These are phyloP conservation scores for Niebla homalea DNA, from an alignment of 495 filamentous ascomycete species.

Conservation along the genomic window DNA sequence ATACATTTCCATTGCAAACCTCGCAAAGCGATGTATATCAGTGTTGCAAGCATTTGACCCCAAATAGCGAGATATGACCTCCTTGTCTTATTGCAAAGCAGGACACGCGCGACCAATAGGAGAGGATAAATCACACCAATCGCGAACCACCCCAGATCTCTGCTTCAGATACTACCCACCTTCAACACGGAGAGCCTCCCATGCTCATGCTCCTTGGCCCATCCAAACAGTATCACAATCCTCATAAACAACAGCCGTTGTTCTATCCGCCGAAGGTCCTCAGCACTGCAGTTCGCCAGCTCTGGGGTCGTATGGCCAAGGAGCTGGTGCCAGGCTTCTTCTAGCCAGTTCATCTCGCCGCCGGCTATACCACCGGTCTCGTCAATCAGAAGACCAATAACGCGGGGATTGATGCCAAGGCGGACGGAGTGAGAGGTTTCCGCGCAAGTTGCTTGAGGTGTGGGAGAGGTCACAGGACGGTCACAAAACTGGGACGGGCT, in stretches of 20 bases:
- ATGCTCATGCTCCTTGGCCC: slow-evolving; percentile 8
- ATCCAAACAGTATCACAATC: slow-evolving; percentile 17
- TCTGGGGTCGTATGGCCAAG: slow-evolving; percentile 17
- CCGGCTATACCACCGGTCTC: slow-evolving; percentile 15
- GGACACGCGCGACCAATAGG: too few relatives aligned
- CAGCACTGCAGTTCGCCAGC: slow-evolving; percentile 6
- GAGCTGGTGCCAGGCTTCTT: slow-evolving; percentile 19
- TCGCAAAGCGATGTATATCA: too few relatives aligned
- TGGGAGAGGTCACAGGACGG: slow-evolving; percentile 24
- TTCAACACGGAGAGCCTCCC: slow-evolving; percentile 13
- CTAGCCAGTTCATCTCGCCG: slow-evolving; percentile 17
- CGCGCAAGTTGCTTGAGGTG: slow-evolving; percentile 31
- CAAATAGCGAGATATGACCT: too few relatives aligned
- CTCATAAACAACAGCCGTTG: slow-evolving; percentile 15
- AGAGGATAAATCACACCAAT: too few relatives aligned
- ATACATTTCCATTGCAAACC: too few relatives aligned
- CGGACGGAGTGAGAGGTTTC: slow-evolving; percentile 33
- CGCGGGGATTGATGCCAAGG: slow-evolving; percentile 39
- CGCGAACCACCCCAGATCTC: too few relatives aligned
- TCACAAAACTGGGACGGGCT: background rate
- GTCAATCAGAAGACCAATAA: slow-evolving; percentile 16
- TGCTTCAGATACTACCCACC: slow-evolving; percentile 5
- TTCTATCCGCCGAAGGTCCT: slow-evolving; percentile 17
- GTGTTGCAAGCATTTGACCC: too few relatives aligned
- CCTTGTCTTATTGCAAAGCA: too few relatives aligned